phyloP scores from a whole-genome alignment of 2,329 filamentous ascomycete species.

The Cryphonectria nitschkei region DNA sequence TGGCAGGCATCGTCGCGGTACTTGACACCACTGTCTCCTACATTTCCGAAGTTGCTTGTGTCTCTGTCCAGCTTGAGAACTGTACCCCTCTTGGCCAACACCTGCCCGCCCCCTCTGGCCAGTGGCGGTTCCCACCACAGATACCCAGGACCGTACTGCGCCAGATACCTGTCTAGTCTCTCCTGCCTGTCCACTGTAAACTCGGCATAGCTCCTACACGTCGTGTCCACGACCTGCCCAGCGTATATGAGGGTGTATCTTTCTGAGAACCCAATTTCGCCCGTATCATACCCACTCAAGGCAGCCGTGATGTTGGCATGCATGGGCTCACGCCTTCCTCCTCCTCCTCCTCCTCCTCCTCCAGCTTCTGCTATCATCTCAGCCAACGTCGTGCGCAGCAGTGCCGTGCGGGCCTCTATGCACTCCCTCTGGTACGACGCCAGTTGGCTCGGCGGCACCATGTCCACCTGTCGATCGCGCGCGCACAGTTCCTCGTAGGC shows the following conservation, averaged over 20 bases:
- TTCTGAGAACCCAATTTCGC: slow-evolving; percentile 44
- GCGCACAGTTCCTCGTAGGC: slow-evolving; percentile 18
- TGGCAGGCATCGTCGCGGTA: slow-evolving; percentile 38
- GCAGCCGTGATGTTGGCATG: slow-evolving; percentile 47
- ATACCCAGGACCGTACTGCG: slow-evolving; percentile 45
- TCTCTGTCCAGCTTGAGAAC: slow-evolving; percentile 31
- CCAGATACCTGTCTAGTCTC: slow-evolving; percentile 44
- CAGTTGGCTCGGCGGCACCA: slow-evolving; percentile 15
- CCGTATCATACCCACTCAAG: slow-evolving; percentile 45
- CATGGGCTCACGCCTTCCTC: slow-evolving; percentile 40
- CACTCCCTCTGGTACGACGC: slow-evolving; percentile 36
- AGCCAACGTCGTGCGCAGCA: slow-evolving; percentile 32
- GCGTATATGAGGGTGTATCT: slow-evolving; percentile 48
- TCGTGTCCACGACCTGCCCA: slow-evolving; percentile 45
- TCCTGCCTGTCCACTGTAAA: slow-evolving; percentile 44
- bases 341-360: no score
- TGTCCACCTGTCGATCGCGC: slow-evolving; percentile 14
- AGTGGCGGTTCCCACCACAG: slow-evolving; percentile 52
- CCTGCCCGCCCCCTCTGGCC: slow-evolving; percentile 21
- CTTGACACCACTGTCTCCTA: slow-evolving; percentile 18
- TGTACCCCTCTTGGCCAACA: slow-evolving; percentile 39
- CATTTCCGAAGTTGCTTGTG: no score
- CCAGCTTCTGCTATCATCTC: neutral
- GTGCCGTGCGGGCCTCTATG: slow-evolving; percentile 39
- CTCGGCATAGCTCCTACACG: slow-evolving; percentile 41